Base-by-base conservation (phyloP, 1,284 basidiomycete genomes). In the Moesziomyces sp. region DNA sequence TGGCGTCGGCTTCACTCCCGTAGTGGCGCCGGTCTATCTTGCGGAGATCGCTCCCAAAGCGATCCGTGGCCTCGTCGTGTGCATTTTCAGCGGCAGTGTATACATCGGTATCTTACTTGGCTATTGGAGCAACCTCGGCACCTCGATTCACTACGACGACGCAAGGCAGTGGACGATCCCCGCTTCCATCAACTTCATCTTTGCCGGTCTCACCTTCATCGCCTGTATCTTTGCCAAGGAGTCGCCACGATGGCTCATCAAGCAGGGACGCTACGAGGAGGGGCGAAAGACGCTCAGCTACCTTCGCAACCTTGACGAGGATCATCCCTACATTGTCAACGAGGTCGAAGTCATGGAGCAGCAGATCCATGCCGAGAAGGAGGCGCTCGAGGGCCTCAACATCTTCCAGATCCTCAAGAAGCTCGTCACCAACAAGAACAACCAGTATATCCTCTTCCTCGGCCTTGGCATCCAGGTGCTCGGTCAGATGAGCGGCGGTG, bases 171-270 rank as follows among this genome's bases (percentile, higher is more conserved):
- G 70, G 74, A 68, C 59, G 48, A 61, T 76, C 45, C 76, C 74
- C 5, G 68, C 69, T 13, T 19, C 54, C 10, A 64, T 76, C 68
- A 78, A 78, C 61, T 76, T 76, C n/a, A 70, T 78, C 46, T 73
- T 69, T 46, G 76, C 70, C 51, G 63, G 70, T n/a, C 21, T 76
- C 16, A 68, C 68, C 33, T 71, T 76, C 48, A 42, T 76, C 19
- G 59, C 52, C 18, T 67, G 59, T 35, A 24, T 70, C 49, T 74
- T 78, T 43, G 67, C 75, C 52, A 51, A 55, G 23, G 76, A 78
- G 57, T 76, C 74, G 38, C 76, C 76, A 4, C 74, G 76, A 30
- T 76, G 74, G 70, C 68, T 78, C 18, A 64, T 74, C 60, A 76
- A 78, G 61, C 45, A 65, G 30, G 62, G 63, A 8, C 58, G 62